phyloP scores from a whole-genome alignment of 1,284 basidiomycete genomes.

The Puccinia horiana region DNA sequence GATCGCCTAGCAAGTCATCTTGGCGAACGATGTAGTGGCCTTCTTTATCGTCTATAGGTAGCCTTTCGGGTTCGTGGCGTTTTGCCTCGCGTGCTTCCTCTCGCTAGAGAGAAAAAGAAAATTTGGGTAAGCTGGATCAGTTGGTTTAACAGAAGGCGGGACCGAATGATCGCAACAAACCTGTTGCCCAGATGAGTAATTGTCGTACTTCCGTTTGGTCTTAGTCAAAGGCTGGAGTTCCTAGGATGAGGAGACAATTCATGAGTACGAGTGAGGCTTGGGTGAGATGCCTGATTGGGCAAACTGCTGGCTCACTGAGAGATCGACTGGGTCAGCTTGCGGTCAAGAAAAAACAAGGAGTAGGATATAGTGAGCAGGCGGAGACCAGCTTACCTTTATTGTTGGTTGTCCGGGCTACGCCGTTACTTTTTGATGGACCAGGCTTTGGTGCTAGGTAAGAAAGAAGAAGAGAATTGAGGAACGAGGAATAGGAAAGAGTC shows the following conservation, averaged over 20 bases:
- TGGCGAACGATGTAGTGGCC: conserved; percentile 90
- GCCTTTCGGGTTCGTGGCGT: conserved; percentile 51
- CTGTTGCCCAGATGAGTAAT: conserved; percentile 35
- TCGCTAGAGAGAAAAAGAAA: background rate
- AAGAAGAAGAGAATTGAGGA: background rate
- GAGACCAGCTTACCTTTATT: conserved; percentile 22
- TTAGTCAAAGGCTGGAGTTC: conserved; percentile 19
- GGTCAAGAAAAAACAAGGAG: background rate
- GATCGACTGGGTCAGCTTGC: background rate
- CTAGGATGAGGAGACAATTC: background rate
- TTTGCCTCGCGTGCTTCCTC: conserved; percentile 39
- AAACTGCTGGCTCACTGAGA: conserved; percentile 2
- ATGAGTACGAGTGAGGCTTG: background rate
- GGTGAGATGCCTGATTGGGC: background rate
- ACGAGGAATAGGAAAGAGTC: background rate
- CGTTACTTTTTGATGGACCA: conserved; percentile 35
- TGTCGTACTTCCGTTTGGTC: conserved; percentile 41
- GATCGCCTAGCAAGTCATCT: conserved; percentile 77
- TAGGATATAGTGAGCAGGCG: background rate
- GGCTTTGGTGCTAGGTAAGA: conserved; percentile 26
- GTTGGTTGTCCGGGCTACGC: background rate
- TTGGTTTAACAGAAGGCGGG: background rate
- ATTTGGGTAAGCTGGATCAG: background rate
- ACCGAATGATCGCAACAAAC: background rate
- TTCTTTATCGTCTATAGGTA: conserved; percentile 84